These are phyloP conservation scores for Saccharomyces jurei DNA, from an alignment of 805 yeast species.

Conservation along the genomic window DNA sequence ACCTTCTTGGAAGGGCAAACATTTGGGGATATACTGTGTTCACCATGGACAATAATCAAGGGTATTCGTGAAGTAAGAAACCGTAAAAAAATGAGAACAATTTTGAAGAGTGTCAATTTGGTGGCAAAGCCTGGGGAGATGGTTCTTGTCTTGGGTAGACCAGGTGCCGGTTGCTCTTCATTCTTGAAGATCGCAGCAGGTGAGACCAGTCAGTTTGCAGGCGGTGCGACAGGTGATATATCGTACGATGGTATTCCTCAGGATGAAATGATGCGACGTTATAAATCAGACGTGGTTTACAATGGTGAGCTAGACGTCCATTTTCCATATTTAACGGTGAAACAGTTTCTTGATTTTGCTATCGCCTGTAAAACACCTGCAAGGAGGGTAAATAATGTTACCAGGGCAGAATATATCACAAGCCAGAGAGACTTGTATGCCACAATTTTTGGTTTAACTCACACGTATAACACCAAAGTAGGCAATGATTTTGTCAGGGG, in stretches of 20 bases:
- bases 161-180: conserved; percentile 78
- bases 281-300: conserved; percentile 49
- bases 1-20: conserved; percentile 35
- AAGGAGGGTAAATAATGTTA: conserved; percentile 40
- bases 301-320: conserved; percentile 62
- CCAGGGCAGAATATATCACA: conserved; percentile 41
- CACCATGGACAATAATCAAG: conserved; percentile 26
- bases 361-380: conserved; percentile 61
- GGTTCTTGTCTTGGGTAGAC: conserved; percentile 62
- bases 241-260: conserved; percentile 55
- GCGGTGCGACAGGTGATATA: conserved; percentile 46
- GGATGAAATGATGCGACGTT: conserved; percentile 49
- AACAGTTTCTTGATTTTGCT: conserved; percentile 65
- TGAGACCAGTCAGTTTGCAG: conserved; percentile 38
- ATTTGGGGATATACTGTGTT: conserved; percentile 32
- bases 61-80: conserved; percentile 24
- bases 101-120: conserved; percentile 35
- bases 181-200: conserved; percentile 58
- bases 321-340: conserved; percentile 69
- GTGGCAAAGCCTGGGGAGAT: conserved; percentile 56
- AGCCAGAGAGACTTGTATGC: conserved; percentile 32
- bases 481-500: conserved; percentile 57
- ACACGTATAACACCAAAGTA: conserved; percentile 46
- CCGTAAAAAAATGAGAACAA: conserved; percentile 30
- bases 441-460: conserved; percentile 45